phyloP scores from a whole-genome alignment of 106 monocot genomes.

The Acanthochlamys bracteata region DNA sequence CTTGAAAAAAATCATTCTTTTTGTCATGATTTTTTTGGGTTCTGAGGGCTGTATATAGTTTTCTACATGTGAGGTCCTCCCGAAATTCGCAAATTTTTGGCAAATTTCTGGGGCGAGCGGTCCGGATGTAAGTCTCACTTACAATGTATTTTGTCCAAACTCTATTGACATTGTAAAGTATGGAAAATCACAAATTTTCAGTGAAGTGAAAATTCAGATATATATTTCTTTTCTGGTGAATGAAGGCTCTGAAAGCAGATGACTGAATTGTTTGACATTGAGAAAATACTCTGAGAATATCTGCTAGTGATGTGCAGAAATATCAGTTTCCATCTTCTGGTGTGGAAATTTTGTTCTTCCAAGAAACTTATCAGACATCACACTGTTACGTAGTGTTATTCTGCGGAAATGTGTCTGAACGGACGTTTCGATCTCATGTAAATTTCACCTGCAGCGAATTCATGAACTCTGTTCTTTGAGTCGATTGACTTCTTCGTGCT shows the following conservation, averaged over 20 bases:
- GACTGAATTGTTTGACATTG: no score
- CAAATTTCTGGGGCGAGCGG: conserved; percentile 34
- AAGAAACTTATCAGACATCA: background rate
- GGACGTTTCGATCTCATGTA: conserved; percentile 11
- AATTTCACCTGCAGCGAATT: conserved; percentile 38
- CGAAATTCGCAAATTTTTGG: conserved; percentile 49
- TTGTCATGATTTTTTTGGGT: background rate
- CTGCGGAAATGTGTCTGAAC: conserved; percentile 25
- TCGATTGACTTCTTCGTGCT: conserved; percentile 43
- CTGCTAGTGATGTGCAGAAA: no score
- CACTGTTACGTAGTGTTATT: conserved; percentile 2
- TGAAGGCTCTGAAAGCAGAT: no score
- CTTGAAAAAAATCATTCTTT: background rate
- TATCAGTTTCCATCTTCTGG: no score
- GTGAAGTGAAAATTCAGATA: no score
- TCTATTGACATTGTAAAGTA: no score
- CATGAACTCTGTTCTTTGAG: conserved; percentile 12
- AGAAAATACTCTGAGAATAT: no score
- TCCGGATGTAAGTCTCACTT: background rate
- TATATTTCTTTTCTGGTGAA: no score
- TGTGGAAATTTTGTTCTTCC: no score
- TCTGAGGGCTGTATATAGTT: conserved; percentile 19
- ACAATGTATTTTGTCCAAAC: background rate
- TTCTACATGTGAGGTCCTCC: conserved; percentile 13
- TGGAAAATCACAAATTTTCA: no score